These are phyloP conservation scores for Penicillium desertorum DNA, from an alignment of 495 filamentous ascomycete species.

Conservation along the genomic window DNA sequence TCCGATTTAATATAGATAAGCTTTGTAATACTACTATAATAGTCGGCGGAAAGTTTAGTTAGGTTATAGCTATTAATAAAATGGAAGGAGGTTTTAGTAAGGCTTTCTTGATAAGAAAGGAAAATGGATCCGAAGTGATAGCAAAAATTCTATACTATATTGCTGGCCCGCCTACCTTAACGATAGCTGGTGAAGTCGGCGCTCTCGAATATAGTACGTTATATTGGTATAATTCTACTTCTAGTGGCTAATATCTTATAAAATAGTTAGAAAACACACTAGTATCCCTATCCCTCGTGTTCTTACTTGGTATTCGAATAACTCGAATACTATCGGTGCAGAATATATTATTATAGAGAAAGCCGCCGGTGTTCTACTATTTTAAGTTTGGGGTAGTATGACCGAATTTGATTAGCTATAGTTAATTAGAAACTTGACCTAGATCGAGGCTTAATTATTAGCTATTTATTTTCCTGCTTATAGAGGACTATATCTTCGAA, in stretches of 20 bases:
- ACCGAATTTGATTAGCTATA: constrained; percentile 24
- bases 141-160: constrained; percentile 40
- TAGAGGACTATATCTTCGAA: constrained; percentile 35
- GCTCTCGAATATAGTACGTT: constrained; percentile 37
- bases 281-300: constrained; percentile 34
- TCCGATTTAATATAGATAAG: constrained; percentile 32
- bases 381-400: constrained; percentile 30
- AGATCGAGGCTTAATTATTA: constrained; percentile 30
- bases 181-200: constrained; percentile 40
- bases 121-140: constrained; percentile 35
- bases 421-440: constrained; percentile 32
- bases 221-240: constrained; percentile 1
- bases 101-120: constrained; percentile 36
- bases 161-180: constrained; percentile 32
- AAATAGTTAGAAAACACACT: constrained; percentile 32
- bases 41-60: neutral
- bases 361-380: constrained; percentile 35
- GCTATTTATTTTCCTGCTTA: constrained; percentile 32
- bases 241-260: constrained; percentile 6
- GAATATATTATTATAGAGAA: constrained; percentile 46
- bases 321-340: constrained; percentile 31
- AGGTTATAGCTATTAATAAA: constrained; percentile 33
- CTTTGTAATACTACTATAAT: constrained; percentile 32
- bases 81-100: constrained; percentile 45
- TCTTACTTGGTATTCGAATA: constrained; percentile 33